phyloP scores from a whole-genome alignment of 352 stramenopile genomes.

The Aphanomyces astaci region DNA sequence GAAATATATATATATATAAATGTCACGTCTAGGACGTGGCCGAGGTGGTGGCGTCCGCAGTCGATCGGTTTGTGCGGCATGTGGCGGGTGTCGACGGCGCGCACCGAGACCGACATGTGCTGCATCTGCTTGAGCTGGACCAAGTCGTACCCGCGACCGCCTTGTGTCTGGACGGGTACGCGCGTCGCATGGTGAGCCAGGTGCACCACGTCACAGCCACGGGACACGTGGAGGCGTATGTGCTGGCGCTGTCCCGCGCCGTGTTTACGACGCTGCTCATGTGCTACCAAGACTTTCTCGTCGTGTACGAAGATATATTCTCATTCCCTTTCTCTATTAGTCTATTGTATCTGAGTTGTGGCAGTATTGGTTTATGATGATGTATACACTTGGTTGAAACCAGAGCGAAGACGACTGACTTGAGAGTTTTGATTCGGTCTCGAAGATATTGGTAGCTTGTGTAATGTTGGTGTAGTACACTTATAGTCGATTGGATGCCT shows the following conservation, averaged over 20 bases:
- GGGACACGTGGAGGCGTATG: conserved; percentile 67
- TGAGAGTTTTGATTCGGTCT: no score
- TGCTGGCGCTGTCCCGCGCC: conserved; percentile 71
- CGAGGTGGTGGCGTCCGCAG: not conserved
- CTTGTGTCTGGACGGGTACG: conserved; percentile 81
- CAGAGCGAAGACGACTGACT: no score
- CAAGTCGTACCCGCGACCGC: conserved; percentile 57
- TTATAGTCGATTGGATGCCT: no score
- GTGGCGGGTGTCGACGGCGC: conserved; percentile 26
- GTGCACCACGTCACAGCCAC: conserved; percentile 64
- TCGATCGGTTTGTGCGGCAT: conserved; percentile 45
- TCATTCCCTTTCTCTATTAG: no score
- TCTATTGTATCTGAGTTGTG: not conserved
- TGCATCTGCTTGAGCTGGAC: conserved; percentile 62
- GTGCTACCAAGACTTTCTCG: conserved; percentile 73
- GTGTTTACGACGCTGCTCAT: conserved; percentile 82
- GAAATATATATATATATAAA: conserved; percentile 35
- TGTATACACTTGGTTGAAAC: no score
- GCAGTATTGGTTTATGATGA: not conserved
- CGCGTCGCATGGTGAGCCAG: conserved; percentile 62
- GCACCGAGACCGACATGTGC: conserved; percentile 56
- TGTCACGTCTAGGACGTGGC: conserved; percentile 23
- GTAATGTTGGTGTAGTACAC: no score
- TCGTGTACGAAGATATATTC: no score
- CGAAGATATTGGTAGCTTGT: no score